Conservation (phyloP, 148 eudicot genomes). For the Nepenthes mirabilis region DNA sequence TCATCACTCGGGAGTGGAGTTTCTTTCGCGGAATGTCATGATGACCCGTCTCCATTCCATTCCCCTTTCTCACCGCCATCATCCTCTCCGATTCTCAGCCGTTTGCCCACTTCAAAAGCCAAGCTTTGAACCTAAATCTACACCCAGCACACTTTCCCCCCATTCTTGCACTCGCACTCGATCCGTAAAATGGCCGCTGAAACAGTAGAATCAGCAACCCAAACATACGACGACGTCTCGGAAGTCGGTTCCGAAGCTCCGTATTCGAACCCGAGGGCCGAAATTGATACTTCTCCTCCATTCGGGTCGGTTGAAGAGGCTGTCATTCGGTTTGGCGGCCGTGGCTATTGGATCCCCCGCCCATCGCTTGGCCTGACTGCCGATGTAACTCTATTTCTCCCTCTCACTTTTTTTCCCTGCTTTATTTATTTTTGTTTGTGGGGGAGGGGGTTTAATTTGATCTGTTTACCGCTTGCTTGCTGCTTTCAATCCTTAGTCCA, state of each 20-base stretch:
- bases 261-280: constrained; percentile 34
- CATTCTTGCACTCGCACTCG: neutral
- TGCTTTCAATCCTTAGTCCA: too few relatives aligned
- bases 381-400: neutral
- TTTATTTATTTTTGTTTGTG: too few relatives aligned
- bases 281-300: constrained; percentile 72
- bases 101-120: neutral
- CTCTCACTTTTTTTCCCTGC: neutral
- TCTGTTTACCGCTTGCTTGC: too few relatives aligned
- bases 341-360: constrained; percentile 62
- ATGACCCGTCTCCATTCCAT: neutral
- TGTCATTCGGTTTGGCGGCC: constrained; percentile 68
- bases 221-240: constrained; percentile 17
- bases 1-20: neutral
- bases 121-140: neutral
- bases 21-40: constrained; percentile 14
- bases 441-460: too few relatives aligned
- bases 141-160: constrained; percentile 1
- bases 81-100: neutral
- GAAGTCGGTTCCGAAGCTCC: constrained; percentile 7
- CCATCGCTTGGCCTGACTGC: neutral
- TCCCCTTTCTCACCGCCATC: neutral
- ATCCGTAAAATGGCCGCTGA: constrained; percentile 15
- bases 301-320: constrained; percentile 87
- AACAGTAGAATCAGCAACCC: constrained; percentile 26